These are phyloP conservation scores for Agarophyton chilense DNA, from an alignment of 23 red algal genomes.

Conservation along the genomic window DNA sequence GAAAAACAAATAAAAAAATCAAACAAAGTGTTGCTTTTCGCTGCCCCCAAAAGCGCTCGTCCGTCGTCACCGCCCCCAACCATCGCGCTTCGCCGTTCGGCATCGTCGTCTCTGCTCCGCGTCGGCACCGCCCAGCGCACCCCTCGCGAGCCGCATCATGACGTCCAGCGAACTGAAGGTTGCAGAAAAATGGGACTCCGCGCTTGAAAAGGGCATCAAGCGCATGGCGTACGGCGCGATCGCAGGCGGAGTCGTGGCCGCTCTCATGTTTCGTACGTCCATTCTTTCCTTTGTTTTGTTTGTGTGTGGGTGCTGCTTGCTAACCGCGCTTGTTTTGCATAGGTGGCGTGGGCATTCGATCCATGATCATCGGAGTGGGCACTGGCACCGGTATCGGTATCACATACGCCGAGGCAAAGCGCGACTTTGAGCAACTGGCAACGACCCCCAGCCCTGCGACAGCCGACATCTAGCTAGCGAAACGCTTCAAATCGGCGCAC, in stretches of 20 bases:
- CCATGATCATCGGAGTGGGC: constrained; percentile 81
- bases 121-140: neutral
- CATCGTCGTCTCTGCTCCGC: neutral
- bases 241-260: constrained; percentile 75
- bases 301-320: no score
- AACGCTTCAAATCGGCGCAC: no score
- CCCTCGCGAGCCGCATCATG: constrained; percentile 7
- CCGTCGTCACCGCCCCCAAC: no score
- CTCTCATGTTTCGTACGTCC: constrained; percentile 94
- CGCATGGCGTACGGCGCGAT: constrained; percentile 90
- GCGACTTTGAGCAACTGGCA: constrained; percentile 81
- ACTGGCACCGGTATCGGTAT: constrained; percentile 88
- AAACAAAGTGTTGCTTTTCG: no score
- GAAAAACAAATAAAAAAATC: no score
- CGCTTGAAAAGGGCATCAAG: constrained; percentile 96
- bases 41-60: no score
- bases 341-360: constrained; percentile 74
- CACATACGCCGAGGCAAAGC: constrained; percentile 93
- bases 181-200: constrained; percentile 89
- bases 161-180: constrained; percentile 79
- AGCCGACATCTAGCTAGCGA: neutral
- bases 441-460: neutral
- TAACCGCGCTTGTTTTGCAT: neutral
- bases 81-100: neutral
- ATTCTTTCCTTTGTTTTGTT: no score